Evolutionary conservation across 495 filamentous ascomycete genomes (phyloP).

Genomic region (Penicillium ochrochloron): DNA sequence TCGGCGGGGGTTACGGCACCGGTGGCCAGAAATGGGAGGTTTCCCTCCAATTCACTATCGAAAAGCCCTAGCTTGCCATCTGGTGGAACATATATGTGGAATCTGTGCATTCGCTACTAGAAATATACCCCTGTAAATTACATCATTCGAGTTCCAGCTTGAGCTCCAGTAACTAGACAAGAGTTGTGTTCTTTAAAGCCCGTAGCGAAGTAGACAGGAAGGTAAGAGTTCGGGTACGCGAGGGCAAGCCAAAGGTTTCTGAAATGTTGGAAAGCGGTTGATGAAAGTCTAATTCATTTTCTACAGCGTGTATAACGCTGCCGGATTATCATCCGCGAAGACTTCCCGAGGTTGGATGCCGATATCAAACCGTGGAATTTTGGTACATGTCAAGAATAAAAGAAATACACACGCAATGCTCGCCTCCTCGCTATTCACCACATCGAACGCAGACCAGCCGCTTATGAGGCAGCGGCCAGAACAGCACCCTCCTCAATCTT

Average conservation of each 20-base stretch:
- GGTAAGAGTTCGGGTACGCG: neutral
- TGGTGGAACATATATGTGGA: neutral
- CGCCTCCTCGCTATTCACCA: slow-evolving; percentile 27
- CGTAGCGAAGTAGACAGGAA: neutral
- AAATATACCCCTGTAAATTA: slow-evolving; percentile 22
- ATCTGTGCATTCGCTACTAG: neutral
- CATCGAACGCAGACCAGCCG: slow-evolving; percentile 14
- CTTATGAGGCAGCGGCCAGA: slow-evolving; percentile 48
- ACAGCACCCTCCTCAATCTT: slow-evolving; percentile 43
- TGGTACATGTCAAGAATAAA: slow-evolving; percentile 40
- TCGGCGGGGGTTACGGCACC: slow-evolving; percentile 85
- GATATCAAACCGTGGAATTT: slow-evolving; percentile 45
- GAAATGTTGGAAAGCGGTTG: slow-evolving; percentile 3
- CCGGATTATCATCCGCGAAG: slow-evolving; percentile 22
- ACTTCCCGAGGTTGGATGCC: slow-evolving; percentile 25
- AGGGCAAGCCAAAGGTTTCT: neutral
- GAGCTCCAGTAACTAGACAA: neutral
- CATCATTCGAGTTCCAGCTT: neutral
- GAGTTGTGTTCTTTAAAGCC: neutral
- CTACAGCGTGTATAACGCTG: slow-evolving; percentile 25
- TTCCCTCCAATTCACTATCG: slow-evolving; percentile 52
- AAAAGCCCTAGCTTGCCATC: slow-evolving; percentile 31
- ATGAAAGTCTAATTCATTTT: slow-evolving; percentile 27
- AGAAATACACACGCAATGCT: slow-evolving; percentile 34
- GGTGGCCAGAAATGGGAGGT: slow-evolving; percentile 92